Base-by-base conservation (phyloP, 2,329 filamentous ascomycete species). In the Cercospora citrullina region DNA sequence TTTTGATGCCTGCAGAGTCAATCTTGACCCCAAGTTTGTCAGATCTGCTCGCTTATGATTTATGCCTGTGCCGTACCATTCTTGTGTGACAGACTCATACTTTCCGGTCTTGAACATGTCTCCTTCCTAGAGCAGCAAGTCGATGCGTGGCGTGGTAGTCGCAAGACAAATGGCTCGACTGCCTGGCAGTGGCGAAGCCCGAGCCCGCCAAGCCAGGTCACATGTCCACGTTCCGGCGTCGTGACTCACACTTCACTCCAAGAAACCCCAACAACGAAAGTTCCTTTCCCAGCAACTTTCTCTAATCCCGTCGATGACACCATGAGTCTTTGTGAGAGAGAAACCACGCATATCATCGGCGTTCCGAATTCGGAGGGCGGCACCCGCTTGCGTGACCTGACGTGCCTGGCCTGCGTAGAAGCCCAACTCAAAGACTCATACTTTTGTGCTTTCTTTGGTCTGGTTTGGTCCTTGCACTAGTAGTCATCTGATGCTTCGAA, bases 401-500 rank as follows among this genome's bases (percentile, higher is more conserved):
- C 48, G 10, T 12, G 14, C 9, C 48, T 53, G 48, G 48, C 36
- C 33, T 16, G 48, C 48, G 48, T 26, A 12, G 31, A 36, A 59
- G 28, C 55, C 55, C 55, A 59, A 31, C 55, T 23, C 60, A 63
- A 51, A 63, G 60, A 63, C 60, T 63, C 60, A 63, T 59, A 58
- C 30, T 33, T 57, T 8, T 58, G 53, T 58, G 53, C 26, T 9
- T 18, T 18, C 45, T 23, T 51, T 18, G 31, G 23, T 31, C 51
- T 55, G 23, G 28, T 57, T 48, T 12, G 42, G 23, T 33, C 53
- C 28, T 10, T 8, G 53, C 53, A 58, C 28, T 33, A 58, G 48
- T 36, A 61, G 60, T 63, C 60, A 63, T 58, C 18, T 64, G 62
- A 64, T 64, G 48, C 53, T 48, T 64, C 62, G 62, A 55, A 33